Evolutionary conservation across 257 asterid genomes (phyloP).

Genomic region (Salvia rosmarinus): DNA sequence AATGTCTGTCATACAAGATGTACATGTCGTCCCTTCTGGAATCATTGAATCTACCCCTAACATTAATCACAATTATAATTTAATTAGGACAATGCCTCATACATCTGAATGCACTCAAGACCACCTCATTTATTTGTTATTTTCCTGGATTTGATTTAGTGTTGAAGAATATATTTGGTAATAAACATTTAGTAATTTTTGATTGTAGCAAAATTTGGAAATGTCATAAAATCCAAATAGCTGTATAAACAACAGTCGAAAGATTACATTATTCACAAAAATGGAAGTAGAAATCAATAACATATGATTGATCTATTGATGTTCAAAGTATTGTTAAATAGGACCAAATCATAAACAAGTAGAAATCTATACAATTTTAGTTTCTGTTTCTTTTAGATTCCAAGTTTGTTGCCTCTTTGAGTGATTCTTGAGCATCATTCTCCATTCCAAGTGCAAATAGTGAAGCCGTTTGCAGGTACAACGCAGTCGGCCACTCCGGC

Average conservation of each 20-base stretch:
- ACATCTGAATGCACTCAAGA: no score
- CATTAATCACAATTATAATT: no score
- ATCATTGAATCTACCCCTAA: no score
- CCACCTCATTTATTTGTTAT: no score
- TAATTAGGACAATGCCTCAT: no score
- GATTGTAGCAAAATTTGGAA: background rate
- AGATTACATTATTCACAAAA: slow-evolving; percentile 34
- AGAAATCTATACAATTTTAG: slow-evolving; percentile 37
- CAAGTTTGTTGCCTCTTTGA: slow-evolving; percentile 72
- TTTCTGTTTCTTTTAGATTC: slow-evolving; percentile 68
- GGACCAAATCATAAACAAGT: slow-evolving; percentile 2
- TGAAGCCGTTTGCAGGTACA: slow-evolving; percentile 85
- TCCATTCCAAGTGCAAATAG: slow-evolving; percentile 74
- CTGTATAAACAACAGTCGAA: slow-evolving; percentile 18
- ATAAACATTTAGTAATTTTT: no score
- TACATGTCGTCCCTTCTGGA: no score
- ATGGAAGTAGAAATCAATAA: slow-evolving; percentile 29
- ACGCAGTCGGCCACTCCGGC: slow-evolving; percentile 81
- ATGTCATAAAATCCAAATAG: slow-evolving; percentile 27
- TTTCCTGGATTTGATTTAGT: no score
- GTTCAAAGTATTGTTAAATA: slow-evolving; percentile 28
- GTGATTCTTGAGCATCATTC: slow-evolving; percentile 79
- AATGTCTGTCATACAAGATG: no score
- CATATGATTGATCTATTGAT: slow-evolving; percentile 27
- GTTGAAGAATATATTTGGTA: no score